Conservation (phyloP, 176 grass and related monocot species). For the Bonia amplexicaulis region DNA sequence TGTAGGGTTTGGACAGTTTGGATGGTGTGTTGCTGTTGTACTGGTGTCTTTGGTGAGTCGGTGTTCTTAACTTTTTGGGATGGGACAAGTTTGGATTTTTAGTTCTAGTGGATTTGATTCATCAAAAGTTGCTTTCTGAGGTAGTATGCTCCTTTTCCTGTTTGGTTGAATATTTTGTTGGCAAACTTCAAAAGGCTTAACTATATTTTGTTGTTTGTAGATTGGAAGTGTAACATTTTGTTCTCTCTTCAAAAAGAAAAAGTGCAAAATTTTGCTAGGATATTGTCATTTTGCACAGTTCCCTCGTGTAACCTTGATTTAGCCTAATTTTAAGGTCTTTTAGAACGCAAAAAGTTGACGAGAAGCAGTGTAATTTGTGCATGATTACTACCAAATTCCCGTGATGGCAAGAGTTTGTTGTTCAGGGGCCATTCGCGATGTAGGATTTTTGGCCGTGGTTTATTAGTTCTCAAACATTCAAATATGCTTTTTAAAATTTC, state of each 20-base stretch:
- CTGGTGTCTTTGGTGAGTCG: background rate
- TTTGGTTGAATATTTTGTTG: background rate
- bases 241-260: background rate
- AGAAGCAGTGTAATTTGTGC: too few species aligned
- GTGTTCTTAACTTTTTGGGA: background rate
- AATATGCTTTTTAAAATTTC: too few species aligned
- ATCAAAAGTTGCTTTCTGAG: background rate
- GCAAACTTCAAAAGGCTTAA: background rate
- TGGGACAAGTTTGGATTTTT: background rate
- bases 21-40: background rate
- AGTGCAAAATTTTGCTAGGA: too few species aligned
- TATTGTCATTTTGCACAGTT: too few species aligned
- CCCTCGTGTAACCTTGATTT: background rate
- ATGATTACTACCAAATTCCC: too few species aligned
- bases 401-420: too few species aligned
- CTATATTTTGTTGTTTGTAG: background rate
- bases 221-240: background rate
- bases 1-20: background rate
- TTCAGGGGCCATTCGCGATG: too few species aligned
- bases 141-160: background rate
- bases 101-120: background rate
- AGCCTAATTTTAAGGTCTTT: too few species aligned
- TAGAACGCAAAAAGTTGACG: too few species aligned
- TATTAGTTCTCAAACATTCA: too few species aligned
- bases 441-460: too few species aligned